These are phyloP conservation scores for Sequoia sempervirens DNA, from an alignment of 75 land plant genomes.

Conservation along the genomic window DNA sequence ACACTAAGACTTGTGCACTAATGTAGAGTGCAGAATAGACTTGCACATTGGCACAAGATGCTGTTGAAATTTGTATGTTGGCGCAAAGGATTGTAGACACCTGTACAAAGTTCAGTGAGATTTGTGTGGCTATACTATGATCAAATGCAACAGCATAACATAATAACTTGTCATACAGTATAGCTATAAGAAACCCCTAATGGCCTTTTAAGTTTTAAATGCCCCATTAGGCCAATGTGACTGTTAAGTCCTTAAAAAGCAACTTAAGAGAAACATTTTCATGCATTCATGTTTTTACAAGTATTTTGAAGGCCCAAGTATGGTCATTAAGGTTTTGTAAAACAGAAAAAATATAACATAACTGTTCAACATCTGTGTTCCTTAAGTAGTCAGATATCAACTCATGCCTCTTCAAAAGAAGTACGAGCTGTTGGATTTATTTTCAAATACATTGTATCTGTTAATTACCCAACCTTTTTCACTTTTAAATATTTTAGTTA, in stretches of 20 bases:
- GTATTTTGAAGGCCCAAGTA: background rate
- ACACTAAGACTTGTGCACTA: too few relatives aligned
- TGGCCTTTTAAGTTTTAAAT: background rate
- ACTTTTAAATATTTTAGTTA: background rate
- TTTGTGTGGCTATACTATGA: background rate
- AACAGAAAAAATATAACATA: too few relatives aligned
- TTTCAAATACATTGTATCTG: background rate
- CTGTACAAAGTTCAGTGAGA: background rate
- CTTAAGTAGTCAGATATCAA: too few relatives aligned
- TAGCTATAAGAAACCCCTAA: background rate
- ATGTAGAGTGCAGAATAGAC: too few relatives aligned
- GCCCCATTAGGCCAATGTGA: background rate
- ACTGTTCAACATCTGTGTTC: too few relatives aligned
- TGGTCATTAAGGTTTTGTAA: too few relatives aligned
- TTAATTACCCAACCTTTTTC: background rate
- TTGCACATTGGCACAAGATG: too few relatives aligned
- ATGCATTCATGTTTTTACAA: background rate
- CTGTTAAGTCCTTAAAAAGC: background rate
- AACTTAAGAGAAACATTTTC: background rate
- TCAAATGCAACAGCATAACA: background rate
- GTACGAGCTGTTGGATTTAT: background rate
- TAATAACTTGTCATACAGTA: background rate
- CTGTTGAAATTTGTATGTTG: too few relatives aligned
- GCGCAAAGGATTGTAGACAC: too few relatives aligned
- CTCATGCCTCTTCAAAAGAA: background rate